Conservation (phyloP, 2,329 filamentous ascomycete genomes). For the Didymellaceae sp. region DNA sequence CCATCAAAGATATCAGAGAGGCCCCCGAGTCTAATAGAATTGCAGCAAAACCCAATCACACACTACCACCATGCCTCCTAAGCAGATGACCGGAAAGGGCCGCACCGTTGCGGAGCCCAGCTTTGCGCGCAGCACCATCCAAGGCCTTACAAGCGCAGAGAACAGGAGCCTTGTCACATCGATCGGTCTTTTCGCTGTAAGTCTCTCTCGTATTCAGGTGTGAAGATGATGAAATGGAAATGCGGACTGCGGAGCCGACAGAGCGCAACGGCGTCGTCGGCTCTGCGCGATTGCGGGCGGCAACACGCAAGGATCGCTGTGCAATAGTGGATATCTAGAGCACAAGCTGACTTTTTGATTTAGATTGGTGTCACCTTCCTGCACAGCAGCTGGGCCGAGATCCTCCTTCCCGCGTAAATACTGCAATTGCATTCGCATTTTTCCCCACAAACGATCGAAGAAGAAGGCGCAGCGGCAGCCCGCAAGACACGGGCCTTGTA, state of each 20-base stretch:
- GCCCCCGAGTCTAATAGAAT: not conserved
- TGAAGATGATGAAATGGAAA: conserved; percentile 11
- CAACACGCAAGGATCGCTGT: not conserved
- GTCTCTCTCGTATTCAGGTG: conserved; percentile 26
- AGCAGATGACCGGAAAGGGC: conserved; percentile 34
- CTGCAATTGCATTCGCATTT: not conserved
- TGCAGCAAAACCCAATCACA: conserved; percentile 1
- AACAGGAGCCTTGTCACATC: conserved; percentile 58
- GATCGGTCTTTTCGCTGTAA: conserved; percentile 59
- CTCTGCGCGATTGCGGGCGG: not conserved
- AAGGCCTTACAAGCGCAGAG: conserved; percentile 54
- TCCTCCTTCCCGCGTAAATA: conserved; percentile 57
- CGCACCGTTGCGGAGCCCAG: conserved; percentile 44
- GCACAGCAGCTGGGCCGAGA: conserved; percentile 60
- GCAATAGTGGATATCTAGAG: conserved; percentile 1
- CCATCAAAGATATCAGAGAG: not conserved
- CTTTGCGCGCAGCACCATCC: conserved; percentile 50
- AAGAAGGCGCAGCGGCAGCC: not conserved
- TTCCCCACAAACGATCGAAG: conserved; percentile 2
- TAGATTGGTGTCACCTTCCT: conserved; percentile 60
- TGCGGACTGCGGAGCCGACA: conserved; percentile 10
- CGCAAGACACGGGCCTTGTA: not conserved
- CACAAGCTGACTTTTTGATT: conserved; percentile 25
- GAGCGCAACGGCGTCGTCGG: not conserved
- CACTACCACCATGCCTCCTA: conserved; percentile 38